phyloP scores from a whole-genome alignment of 139 green algal species.

The Chlorella sp. region DNA sequence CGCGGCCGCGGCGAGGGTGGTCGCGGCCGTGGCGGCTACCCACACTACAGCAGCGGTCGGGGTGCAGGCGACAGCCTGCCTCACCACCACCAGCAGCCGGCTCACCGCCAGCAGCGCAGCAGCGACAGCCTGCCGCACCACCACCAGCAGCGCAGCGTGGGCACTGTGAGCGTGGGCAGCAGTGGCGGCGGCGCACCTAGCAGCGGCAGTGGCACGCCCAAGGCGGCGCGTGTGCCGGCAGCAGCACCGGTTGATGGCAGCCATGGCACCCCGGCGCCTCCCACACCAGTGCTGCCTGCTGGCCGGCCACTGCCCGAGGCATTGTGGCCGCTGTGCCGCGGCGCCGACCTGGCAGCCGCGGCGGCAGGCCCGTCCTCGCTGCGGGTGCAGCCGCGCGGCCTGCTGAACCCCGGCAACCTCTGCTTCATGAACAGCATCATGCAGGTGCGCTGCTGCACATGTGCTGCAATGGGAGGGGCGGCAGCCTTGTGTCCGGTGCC shows the following conservation, averaged over 20 bases:
- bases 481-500: neutral
- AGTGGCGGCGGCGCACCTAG: neutral
- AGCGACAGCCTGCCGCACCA: neutral
- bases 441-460: slow-evolving; percentile 50
- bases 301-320: neutral
- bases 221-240: neutral
- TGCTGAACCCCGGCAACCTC: slow-evolving; percentile 85
- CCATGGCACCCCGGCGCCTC: neutral
- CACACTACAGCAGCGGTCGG: neutral
- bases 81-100: slow-evolving; percentile 19
- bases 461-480: neutral
- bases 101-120: neutral
- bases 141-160: neutral
- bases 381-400: slow-evolving; percentile 63
- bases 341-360: neutral
- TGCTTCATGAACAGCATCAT: slow-evolving; percentile 88
- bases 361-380: too few relatives aligned
- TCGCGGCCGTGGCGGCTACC: neutral
- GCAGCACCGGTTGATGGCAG: too few relatives aligned
- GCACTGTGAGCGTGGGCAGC: neutral
- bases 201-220: neutral
- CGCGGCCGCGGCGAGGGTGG: neutral
- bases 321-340: slow-evolving; percentile 13
- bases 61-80: neutral
- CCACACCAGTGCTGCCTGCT: neutral